These are phyloP conservation scores for Cryphonectria naterciae DNA, from an alignment of 2,329 filamentous ascomycete species.

Conservation along the genomic window DNA sequence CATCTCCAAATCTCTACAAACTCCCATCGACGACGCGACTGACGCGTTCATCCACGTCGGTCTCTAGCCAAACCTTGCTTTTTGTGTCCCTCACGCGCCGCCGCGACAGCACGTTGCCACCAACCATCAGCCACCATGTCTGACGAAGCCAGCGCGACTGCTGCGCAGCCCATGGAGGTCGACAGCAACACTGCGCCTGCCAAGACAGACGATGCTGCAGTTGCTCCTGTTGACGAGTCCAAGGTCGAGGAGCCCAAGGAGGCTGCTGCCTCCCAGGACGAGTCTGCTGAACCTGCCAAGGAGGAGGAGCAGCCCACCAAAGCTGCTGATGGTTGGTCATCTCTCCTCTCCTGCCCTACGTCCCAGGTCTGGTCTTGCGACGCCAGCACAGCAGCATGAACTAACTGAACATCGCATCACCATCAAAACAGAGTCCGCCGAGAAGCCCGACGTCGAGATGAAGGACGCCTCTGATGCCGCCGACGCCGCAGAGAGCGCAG, in stretches of 20 bases:
- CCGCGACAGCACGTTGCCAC: constrained; percentile 35
- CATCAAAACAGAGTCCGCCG: constrained; percentile 36
- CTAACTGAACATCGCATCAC: constrained; percentile 37
- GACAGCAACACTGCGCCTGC: constrained; percentile 17
- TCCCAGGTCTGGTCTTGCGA: too few relatives aligned
- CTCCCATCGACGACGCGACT: constrained; percentile 29
- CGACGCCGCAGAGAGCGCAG: constrained; percentile 37
- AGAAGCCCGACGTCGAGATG: constrained; percentile 62
- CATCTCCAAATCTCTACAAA: constrained; percentile 12
- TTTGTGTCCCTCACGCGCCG: constrained; percentile 30
- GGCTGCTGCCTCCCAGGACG: constrained; percentile 24
- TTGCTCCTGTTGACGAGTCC: constrained; percentile 26
- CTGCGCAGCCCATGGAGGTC: constrained; percentile 19
- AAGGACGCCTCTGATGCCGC: constrained; percentile 69
- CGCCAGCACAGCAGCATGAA: background rate
- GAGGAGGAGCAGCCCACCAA: constrained; percentile 31
- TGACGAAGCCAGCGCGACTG: constrained; percentile 34
- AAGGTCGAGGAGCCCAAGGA: constrained; percentile 26
- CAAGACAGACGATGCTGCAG: constrained; percentile 19
- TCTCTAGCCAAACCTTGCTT: constrained; percentile 19
- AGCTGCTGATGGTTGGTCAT: constrained; percentile 35
- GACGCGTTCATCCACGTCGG: constrained; percentile 30
- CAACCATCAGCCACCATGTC: constrained; percentile 33
- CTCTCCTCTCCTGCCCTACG: background rate
- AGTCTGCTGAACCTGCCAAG: constrained; percentile 21